Evolutionary conservation across 116 monocot species (phyloP).

Genomic region (Cymodocea nodosa): DNA sequence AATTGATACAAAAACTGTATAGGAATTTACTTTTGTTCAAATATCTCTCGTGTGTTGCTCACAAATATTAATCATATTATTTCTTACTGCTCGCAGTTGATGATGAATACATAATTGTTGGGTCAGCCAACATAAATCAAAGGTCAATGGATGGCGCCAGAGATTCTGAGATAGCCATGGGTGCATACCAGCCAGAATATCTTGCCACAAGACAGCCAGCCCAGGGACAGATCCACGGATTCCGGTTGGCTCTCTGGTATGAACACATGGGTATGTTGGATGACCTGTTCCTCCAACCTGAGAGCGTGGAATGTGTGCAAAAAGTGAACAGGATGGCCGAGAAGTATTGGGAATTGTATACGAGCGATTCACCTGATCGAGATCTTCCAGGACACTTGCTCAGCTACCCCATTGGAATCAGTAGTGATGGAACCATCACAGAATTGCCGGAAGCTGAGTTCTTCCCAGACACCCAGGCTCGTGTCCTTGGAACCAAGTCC

Average conservation of each 20-base stretch:
- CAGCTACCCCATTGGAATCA: constrained; percentile 30
- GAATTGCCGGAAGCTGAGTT: constrained; percentile 14
- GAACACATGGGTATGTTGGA: constrained; percentile 40
- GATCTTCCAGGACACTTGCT: constrained; percentile 49
- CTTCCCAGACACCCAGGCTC: constrained; percentile 49
- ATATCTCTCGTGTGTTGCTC: background rate
- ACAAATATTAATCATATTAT: background rate
- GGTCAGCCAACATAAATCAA: constrained; percentile 73
- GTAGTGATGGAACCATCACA: constrained; percentile 13
- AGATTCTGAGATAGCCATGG: constrained; percentile 64
- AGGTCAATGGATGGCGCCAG: constrained; percentile 57
- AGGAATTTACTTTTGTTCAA: too few species aligned
- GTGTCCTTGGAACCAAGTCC: constrained; percentile 30
- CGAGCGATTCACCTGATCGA: constrained; percentile 12
- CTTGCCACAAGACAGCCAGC: constrained; percentile 23
- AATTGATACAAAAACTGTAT: too few species aligned
- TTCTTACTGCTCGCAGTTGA: constrained; percentile 23
- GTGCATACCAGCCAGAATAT: constrained; percentile 49
- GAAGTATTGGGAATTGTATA: constrained; percentile 31
- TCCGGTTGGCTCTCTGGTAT: constrained; percentile 48
- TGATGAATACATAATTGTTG: constrained; percentile 63
- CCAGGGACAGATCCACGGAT: constrained; percentile 45
- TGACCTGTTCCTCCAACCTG: constrained; percentile 24
- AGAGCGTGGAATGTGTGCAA: constrained; percentile 28
- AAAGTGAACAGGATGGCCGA: constrained; percentile 35